These are phyloP conservation scores for Phallus indusiatus DNA, from an alignment of 768 basidiomycete species.

Conservation along the genomic window DNA sequence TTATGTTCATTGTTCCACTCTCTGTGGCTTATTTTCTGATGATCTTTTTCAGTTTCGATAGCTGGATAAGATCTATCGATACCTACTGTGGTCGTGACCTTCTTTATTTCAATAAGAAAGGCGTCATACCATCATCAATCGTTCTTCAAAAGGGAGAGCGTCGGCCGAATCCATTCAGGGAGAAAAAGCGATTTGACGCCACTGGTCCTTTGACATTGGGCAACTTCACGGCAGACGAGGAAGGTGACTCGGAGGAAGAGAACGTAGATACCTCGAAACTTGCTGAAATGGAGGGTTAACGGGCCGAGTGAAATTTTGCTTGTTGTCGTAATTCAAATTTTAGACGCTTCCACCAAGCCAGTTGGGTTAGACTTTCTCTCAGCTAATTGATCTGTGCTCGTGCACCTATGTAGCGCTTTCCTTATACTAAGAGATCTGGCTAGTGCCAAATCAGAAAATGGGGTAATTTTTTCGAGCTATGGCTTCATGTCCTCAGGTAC, in stretches of 20 bases:
- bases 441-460: too few species aligned
- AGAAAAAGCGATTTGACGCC: slow-evolving; percentile 58
- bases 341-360: too few species aligned
- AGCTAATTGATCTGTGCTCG: too few species aligned
- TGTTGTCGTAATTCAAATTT: not conserved
- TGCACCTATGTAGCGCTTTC: too few species aligned
- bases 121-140: slow-evolving; percentile 62
- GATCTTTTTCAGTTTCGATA: slow-evolving; percentile 54
- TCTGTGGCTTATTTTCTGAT: slow-evolving; percentile 1
- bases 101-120: slow-evolving; percentile 66
- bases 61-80: slow-evolving; percentile 75
- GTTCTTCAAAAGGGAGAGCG: slow-evolving; percentile 49
- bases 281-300: slow-evolving; percentile 35
- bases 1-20: slow-evolving; percentile 13
- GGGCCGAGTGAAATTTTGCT: not conserved
- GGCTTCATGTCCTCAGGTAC: too few species aligned
- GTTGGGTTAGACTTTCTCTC: too few species aligned
- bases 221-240: slow-evolving; percentile 24
- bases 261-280: slow-evolving; percentile 26
- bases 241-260: slow-evolving; percentile 32
- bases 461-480: too few species aligned
- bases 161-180: slow-evolving; percentile 54
- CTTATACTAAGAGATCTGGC: too few species aligned
- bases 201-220: slow-evolving; percentile 29
- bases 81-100: slow-evolving; percentile 70